Evolutionary conservation across 306 rosid species (phyloP), one percentile per base, ranked within the genome.

Genomic region (Boehmeria nivea): DNA sequence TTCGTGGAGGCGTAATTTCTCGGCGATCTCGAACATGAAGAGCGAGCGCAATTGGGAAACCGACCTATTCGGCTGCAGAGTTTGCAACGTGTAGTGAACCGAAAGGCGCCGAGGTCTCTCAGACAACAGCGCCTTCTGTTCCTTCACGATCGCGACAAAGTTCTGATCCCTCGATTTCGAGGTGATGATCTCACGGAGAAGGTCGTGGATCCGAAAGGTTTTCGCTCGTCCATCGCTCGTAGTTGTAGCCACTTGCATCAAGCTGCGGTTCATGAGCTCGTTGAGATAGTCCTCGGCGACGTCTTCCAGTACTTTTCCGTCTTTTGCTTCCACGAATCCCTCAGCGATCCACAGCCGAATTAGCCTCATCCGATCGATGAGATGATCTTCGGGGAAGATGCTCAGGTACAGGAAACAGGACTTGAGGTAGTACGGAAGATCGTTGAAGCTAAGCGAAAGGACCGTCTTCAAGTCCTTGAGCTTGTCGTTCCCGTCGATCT

Each of bases 311-410:
- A 83, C 75, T 61, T 51, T 78, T 14, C 84, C 87, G 45, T 81
- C 84, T 68, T 75, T 82, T 21, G 52, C 77, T 43, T 50, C 69
- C 8, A 84, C 53, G 61, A 84, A 77, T 4, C 91, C 87, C 73
- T 80, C 87, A 8, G 84, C 87, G 52, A 77, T 66, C 91, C 91
- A 80, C 63, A 84, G 34, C 17, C 91, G 78, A 46, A 78, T 75
- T 58, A 84, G 33, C 54, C 84, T 72, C 78, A 67, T 72, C 1
- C 54, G 84, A 54, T 75, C 75, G 11, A 80, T 81, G 9, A 73
- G 78, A 48, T 80, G 72, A 44, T 68, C 73, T 57, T 72, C 81
- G 0, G 87, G 87, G 19, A 80, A 84, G 19, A 84, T 68, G 75
- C 69, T 61, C 45, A 84, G 40, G 72, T 84, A 84, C 74, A 84